Evolutionary conservation across 2,329 filamentous ascomycete species (phyloP).

Genomic region (Xylariaceae sp.): DNA sequence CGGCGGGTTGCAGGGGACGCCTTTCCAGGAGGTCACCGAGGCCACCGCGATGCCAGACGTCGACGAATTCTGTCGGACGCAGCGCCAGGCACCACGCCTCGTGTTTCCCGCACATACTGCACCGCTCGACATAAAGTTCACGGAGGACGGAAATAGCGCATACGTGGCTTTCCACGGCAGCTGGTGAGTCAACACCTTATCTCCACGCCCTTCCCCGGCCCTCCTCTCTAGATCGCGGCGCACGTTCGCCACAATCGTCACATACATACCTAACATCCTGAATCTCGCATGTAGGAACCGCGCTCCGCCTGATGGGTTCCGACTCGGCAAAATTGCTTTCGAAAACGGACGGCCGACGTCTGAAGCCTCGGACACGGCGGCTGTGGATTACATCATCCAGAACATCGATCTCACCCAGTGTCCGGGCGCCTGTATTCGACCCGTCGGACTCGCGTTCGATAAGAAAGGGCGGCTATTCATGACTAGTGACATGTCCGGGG

Average conservation of each 20-base stretch:
- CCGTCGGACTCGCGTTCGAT: slow-evolving; percentile 60
- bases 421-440: slow-evolving; percentile 62
- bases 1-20: slow-evolving; percentile 38
- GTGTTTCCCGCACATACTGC: slow-evolving; percentile 68
- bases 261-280: background rate
- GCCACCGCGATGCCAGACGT: slow-evolving; percentile 47
- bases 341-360: slow-evolving; percentile 45
- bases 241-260: too few species aligned
- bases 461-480: slow-evolving; percentile 60
- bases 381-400: slow-evolving; percentile 55
- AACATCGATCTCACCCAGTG: slow-evolving; percentile 58
- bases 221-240: too few species aligned
- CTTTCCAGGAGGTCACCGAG: slow-evolving; percentile 36
- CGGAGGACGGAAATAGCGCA: slow-evolving; percentile 56
- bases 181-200: slow-evolving; percentile 46
- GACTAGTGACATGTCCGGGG: slow-evolving; percentile 64
- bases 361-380: slow-evolving; percentile 46
- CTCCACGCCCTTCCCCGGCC: slow-evolving; percentile 3
- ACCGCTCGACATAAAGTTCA: slow-evolving; percentile 72
- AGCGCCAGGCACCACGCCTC: slow-evolving; percentile 50
- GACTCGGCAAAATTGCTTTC: slow-evolving; percentile 42
- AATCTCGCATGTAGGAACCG: slow-evolving; percentile 17
- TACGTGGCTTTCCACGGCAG: slow-evolving; percentile 74
- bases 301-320: slow-evolving; percentile 21
- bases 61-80: slow-evolving; percentile 41